phyloP scores from a whole-genome alignment of 1,139 yeast species.

The Saccharomycopsis crataegensis region DNA sequence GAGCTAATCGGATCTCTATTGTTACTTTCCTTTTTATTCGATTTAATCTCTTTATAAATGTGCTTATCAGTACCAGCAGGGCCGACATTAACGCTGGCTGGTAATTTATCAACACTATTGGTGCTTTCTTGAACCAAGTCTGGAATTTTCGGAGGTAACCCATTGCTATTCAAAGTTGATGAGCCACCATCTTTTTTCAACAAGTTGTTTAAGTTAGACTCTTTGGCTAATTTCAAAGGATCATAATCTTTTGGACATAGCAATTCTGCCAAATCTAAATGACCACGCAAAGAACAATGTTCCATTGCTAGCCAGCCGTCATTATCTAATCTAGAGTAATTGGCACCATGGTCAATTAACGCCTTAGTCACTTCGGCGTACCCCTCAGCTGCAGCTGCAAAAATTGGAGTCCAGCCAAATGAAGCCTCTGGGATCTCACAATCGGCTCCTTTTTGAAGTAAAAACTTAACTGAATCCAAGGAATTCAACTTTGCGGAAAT shows the following conservation, averaged over 20 bases:
- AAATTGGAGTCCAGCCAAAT: constrained; percentile 94
- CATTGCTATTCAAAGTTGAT: not conserved
- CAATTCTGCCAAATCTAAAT: constrained; percentile 58
- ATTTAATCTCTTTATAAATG: constrained; percentile 5
- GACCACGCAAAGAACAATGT: constrained; percentile 90
- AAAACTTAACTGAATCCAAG: constrained; percentile 44
- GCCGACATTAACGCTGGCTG: not conserved
- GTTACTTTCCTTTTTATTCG: not conserved
- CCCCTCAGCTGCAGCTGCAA: constrained; percentile 89
- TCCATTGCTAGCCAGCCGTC: constrained; percentile 98
- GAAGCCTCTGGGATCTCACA: constrained; percentile 69
- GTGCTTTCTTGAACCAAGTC: constrained; percentile 6
- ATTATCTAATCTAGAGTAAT: constrained; percentile 55
- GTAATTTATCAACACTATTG: constrained; percentile 18
- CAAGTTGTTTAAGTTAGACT: constrained; percentile 13
- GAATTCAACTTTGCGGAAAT: constrained; percentile 66
- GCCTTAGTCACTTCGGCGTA: constrained; percentile 46
- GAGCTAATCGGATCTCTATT: not conserved
- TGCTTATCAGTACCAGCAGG: not conserved
- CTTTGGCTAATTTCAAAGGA: constrained; percentile 16
- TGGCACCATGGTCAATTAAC: constrained; percentile 48
- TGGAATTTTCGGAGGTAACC: not conserved
- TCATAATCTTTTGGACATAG: constrained; percentile 38
- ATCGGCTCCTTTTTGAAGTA: constrained; percentile 56
- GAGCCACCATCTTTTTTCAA: constrained; percentile 2